A percentile compares a stretch with the other conserved stretches of the same genome.
phyloP scores from a whole-genome alignment of 2,329 filamentous ascomycete species.

The Nothopassalora personata region DNA sequence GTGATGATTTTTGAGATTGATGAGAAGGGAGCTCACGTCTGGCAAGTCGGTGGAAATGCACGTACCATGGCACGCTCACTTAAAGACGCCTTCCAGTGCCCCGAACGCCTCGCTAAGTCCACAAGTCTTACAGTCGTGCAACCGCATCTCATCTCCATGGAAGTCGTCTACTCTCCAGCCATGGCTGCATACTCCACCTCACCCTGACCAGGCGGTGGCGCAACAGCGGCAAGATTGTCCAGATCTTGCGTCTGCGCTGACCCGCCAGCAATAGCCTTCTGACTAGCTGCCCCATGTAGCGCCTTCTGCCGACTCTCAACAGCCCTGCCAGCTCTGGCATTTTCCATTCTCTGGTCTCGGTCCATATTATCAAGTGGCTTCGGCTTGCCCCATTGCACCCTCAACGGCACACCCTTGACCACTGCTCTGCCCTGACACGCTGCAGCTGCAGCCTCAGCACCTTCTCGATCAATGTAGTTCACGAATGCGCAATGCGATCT shows the following conservation, averaged over 20 bases:
- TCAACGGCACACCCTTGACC: constrained; percentile 82
- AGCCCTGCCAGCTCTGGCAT: constrained; percentile 70
- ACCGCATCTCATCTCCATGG: not conserved
- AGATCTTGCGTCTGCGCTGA: constrained; percentile 39
- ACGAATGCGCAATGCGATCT: constrained; percentile 96
- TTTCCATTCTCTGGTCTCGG: constrained; percentile 72
- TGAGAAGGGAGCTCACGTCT: too few species aligned
- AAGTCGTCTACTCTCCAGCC: constrained; percentile 60
- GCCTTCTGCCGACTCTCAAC: constrained; percentile 32
- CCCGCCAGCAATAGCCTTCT: constrained; percentile 31
- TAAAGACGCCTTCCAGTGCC: not conserved
- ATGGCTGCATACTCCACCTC: constrained; percentile 82
- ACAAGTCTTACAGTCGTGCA: not conserved
- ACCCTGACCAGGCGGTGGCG: constrained; percentile 71
- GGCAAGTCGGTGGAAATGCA: not conserved
- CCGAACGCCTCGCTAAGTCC: constrained; percentile 12
- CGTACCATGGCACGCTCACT: not conserved
- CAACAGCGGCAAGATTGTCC: constrained; percentile 50
- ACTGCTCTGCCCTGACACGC: constrained; percentile 83
- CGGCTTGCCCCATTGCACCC: constrained; percentile 88
- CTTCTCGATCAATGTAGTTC: constrained; percentile 81
- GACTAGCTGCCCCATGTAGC: constrained; percentile 24
- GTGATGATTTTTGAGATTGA: too few species aligned
- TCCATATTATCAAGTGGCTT: constrained; percentile 90
- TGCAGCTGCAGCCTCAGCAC: constrained; percentile 77